Conservation (phyloP, 164 flowering plant species). For the Akebia trifoliata region DNA sequence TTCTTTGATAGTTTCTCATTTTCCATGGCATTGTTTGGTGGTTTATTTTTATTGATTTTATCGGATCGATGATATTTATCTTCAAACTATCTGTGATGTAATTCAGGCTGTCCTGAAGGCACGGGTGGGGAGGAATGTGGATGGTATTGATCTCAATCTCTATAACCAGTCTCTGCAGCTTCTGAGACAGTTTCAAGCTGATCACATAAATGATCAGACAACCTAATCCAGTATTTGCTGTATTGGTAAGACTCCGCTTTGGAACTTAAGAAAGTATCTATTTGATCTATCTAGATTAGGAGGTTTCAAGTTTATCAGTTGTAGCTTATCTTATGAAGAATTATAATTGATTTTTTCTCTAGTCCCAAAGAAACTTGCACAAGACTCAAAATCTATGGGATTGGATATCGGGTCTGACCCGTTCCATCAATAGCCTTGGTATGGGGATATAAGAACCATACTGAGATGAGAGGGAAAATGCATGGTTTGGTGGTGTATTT, state of each 20-base stretch:
- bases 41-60: background rate
- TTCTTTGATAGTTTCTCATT: background rate
- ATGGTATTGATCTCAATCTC: slow-evolving; percentile 82
- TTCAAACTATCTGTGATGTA: background rate
- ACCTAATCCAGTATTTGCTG: slow-evolving; percentile 17
- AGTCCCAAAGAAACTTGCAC: too few relatives aligned
- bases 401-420: too few relatives aligned
- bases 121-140: slow-evolving; percentile 76
- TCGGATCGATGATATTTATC: background rate
- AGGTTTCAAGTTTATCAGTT: too few relatives aligned
- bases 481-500: too few relatives aligned
- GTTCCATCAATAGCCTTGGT: too few relatives aligned
- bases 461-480: too few relatives aligned
- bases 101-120: slow-evolving; percentile 68
- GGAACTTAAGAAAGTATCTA: too few relatives aligned
- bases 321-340: too few relatives aligned
- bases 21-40: background rate
- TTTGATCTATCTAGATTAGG: too few relatives aligned
- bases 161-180: slow-evolving; percentile 69
- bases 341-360: too few relatives aligned
- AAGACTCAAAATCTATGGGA: too few relatives aligned
- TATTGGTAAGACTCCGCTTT: background rate
- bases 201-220: slow-evolving; percentile 25
- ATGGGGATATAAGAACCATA: too few relatives aligned
- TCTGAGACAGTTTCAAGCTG: slow-evolving; percentile 54